Conservation (phyloP, 805 yeast genomes). For the Metschnikowia chrysomelidarum region DNA sequence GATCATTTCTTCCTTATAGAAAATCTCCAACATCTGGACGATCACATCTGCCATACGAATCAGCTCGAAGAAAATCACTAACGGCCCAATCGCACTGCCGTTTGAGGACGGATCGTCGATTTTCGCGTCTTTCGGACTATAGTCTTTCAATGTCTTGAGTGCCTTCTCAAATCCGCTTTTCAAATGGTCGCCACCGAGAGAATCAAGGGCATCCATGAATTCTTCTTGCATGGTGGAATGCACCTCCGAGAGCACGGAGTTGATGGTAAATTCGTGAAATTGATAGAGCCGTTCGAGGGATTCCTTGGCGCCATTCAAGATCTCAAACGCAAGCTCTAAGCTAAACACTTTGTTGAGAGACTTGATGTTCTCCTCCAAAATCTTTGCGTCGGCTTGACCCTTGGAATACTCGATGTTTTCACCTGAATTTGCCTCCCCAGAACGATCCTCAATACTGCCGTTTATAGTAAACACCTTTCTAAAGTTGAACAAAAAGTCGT, state of each 20-base stretch:
- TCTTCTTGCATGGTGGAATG: constrained; percentile 52
- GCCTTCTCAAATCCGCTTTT: constrained; percentile 84
- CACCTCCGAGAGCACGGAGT: constrained; percentile 31
- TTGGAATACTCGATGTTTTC: constrained; percentile 46
- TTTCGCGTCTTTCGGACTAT: constrained; percentile 53
- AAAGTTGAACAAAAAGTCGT: constrained; percentile 62
- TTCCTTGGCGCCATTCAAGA: constrained; percentile 65
- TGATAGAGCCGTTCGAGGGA: constrained; percentile 55
- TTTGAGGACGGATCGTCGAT: constrained; percentile 16
- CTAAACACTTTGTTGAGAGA: constrained; percentile 75
- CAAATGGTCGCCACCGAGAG: constrained; percentile 73
- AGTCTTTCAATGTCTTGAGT: constrained; percentile 61
- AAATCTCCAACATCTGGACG: constrained; percentile 87
- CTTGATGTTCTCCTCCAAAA: constrained; percentile 70
- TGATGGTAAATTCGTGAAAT: constrained; percentile 35
- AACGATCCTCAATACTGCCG: constrained; percentile 5
- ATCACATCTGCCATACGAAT: constrained; percentile 92
- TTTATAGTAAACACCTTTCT: constrained; percentile 53
- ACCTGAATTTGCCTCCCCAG: neutral
- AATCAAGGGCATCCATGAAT: constrained; percentile 62
- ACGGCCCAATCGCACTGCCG: constrained; percentile 64
- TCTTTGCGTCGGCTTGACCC: constrained; percentile 76
- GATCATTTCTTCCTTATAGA: constrained; percentile 81
- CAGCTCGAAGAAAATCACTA: constrained; percentile 82
- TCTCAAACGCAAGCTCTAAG: constrained; percentile 71